Percentiles rank a stretch among this genome's conserved stretches.
phyloP scores from a whole-genome alignment of 2,329 filamentous ascomycete genomes.

The Verticillium longisporum region DNA sequence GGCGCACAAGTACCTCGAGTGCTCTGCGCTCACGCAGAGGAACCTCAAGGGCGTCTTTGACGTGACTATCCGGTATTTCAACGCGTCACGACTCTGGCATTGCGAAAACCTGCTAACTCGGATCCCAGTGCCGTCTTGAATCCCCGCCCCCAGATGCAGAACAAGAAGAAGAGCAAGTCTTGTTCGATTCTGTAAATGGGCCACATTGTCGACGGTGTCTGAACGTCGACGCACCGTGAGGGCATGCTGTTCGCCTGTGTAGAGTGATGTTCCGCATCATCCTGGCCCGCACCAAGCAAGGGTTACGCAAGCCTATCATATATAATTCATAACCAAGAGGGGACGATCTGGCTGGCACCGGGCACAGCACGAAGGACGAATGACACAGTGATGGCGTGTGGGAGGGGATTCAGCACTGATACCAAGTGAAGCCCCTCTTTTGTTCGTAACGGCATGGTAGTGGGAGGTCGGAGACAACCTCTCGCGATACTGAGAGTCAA shows the following conservation, averaged over 20 bases:
- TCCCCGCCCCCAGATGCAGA: slow-evolving; percentile 50
- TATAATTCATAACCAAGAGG: slow-evolving; percentile 2
- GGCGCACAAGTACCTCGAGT: slow-evolving; percentile 96
- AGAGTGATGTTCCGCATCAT: background rate
- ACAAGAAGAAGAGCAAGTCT: slow-evolving; percentile 57
- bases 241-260: slow-evolving; percentile 1
- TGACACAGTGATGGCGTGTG: background rate
- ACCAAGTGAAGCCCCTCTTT: background rate
- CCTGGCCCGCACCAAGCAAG: slow-evolving; percentile 6
- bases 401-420: background rate
- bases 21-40: slow-evolving; percentile 91
- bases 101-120: slow-evolving; percentile 14
- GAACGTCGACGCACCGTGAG: background rate
- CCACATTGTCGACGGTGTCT: background rate
- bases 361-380: background rate
- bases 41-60: slow-evolving; percentile 99
- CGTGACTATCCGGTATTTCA: slow-evolving; percentile 85
- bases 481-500: background rate
- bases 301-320: slow-evolving; percentile 2
- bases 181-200: slow-evolving; percentile 62
- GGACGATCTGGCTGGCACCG: background rate
- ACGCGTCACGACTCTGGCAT: slow-evolving; percentile 13
- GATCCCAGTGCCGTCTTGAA: slow-evolving; percentile 60
- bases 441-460: background rate
- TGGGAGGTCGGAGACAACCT: slow-evolving; percentile 5